Base-by-base conservation (phyloP, 306 rosid species). In the Lathyrus sativus region DNA sequence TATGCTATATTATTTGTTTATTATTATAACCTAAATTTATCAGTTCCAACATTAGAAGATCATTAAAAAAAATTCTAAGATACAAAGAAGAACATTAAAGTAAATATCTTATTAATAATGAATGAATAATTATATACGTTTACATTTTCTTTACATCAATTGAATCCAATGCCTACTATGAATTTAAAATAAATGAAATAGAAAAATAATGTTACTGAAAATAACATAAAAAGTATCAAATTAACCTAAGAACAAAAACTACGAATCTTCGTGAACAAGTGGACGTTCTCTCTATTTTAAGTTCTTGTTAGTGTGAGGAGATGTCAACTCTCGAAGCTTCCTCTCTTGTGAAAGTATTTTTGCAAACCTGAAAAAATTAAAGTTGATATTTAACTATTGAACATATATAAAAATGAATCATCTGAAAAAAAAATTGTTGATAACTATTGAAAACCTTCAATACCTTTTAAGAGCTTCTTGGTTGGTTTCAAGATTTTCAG, bases 341-440 rank as follows among this genome's bases (percentile, higher is more conserved):
- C 79, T 85, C 71, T 88, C 95, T 42, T 71, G 56, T 0, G 88
- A 83, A 14, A 88, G 84, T 3, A 62, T 35, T 57, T 75, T 72
- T 5, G 93, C 90, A 64, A 83, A 85, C 81, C 88, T 86, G 62
- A 37, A 56, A 29, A 6, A 9, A 64, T 68, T 12, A 44, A n/a
- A 31, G 2, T 13, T 57, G 17, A 12, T 53, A 7, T 37, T 35
- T 50, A 53, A 39, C 5, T n/a, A n/a, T 38, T 33, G 45, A 15
- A 59, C n/a, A 29, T 44, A 57, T 6, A 29, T 57, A 12, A 26
- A 26, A 26, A 26, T 6, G 8, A 35, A 35, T 7, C 2, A 35
- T 6, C 39, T 4, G 26, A 2, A 18, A 1, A 50, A 17, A 8
- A 45, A 45, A 49, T 49, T 7, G 39, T 35, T 35, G 39, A 53